phyloP scores from a whole-genome alignment of 2,329 filamentous ascomycete species.

The Penicillium polonicum region DNA sequence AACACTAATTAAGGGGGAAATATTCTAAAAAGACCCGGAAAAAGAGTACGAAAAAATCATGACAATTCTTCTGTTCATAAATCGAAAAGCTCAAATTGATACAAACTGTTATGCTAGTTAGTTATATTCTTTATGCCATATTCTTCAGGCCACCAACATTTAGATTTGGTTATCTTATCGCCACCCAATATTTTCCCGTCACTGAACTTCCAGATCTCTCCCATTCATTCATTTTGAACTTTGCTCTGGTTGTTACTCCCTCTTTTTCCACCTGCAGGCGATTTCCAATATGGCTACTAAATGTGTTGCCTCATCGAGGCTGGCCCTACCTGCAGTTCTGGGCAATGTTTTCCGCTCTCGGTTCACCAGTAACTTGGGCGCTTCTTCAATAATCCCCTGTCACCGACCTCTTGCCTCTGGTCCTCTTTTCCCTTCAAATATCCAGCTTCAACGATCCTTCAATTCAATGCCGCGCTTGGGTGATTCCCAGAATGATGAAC shows the following conservation, averaged over 20 bases:
- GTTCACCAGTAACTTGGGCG: constrained; percentile 13
- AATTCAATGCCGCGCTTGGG: background rate
- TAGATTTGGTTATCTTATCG: constrained; percentile 6
- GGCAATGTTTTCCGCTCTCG: constrained; percentile 28
- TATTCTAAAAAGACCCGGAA: too few species aligned
- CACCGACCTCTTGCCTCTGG: constrained; percentile 2
- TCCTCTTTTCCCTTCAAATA: background rate
- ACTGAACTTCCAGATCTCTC: background rate
- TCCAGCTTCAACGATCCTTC: background rate
- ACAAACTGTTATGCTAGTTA: too few species aligned
- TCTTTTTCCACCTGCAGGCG: background rate
- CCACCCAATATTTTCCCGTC: constrained; percentile 7
- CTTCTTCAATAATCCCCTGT: constrained; percentile 4
- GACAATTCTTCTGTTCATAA: too few species aligned
- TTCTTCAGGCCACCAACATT: too few species aligned
- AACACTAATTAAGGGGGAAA: too few species aligned
- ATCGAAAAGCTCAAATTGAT: too few species aligned
- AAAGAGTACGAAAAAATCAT: too few species aligned
- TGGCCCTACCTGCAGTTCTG: constrained; percentile 28
- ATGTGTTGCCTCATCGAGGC: constrained; percentile 26
- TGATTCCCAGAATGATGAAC: background rate
- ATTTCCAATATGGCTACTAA: constrained; percentile 21
- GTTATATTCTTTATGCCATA: too few species aligned
- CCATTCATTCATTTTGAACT: background rate
- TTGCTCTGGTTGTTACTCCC: constrained; percentile 1